Evolutionary conservation across 208 protist species (phyloP), one percentile per base, ranked within the genome.

Genomic region (Leishmania tarentolae): DNA sequence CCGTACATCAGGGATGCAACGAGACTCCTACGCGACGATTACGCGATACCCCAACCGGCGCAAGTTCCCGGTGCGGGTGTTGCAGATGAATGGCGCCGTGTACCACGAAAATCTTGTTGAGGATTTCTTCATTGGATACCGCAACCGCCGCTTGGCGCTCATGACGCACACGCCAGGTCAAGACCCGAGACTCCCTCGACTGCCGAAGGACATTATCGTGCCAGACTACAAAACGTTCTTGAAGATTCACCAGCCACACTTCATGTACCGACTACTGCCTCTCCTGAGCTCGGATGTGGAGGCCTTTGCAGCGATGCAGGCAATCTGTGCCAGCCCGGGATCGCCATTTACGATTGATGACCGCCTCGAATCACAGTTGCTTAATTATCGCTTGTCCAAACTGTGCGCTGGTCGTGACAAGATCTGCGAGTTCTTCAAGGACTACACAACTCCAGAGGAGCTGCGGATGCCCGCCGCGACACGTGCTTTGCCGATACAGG

Each of bases 261-360:
- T 91, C 59, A 82, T 91, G 80, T 97, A 97, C 84, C 86, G 92
- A 68, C 89, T 97, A 2, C 79, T 97, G 76, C 94, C 94, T 40
- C 83, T 97, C n/a, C 75, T 94, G 47, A 92, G 90, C 80, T 79
- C 86, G 8, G 84, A 92, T 56, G 78, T 88, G 59, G 92, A 95
- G 71, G 78, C 92, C 6, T 96, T 97, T 79, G 82, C 86, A 3
- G 91, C 86, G n/a, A 66, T 95, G 85, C 94, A 94, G 79, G 84
- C 82, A 9, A 82, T 96, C 28, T 95, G 92, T 83, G 85, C 88
- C 37, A 86, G 78, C 37, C 76, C 72, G 5, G 88, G 91, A 52
- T 92, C 86, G 0, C 90, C 90, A 3, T 97, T 97, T 66, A 76
- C 73, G 15, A 86, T 97, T 31, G 82, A 87, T n/a, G 87, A 96